Evolutionary conservation across 1,139 yeast species (phyloP), one percentile per base, ranked within the genome.

Genomic region (Zygosaccharomyces sapae): DNA sequence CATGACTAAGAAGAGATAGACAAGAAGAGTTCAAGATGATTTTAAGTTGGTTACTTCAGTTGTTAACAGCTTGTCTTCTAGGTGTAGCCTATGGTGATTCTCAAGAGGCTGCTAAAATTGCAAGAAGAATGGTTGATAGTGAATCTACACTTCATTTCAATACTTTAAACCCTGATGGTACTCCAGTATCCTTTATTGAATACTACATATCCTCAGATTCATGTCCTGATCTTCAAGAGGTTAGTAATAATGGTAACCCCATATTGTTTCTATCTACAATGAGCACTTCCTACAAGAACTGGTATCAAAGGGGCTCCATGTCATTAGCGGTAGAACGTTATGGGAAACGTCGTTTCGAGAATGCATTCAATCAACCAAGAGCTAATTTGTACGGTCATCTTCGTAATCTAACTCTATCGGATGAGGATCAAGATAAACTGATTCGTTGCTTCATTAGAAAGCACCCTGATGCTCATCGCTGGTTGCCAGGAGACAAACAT

Each of bases 131-230:
- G 45, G 79, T 83, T 37, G 58, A 62, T 41, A 65, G 82, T 50
- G 86, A 82, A 57, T 75, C 83, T 0, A 65, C 79, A 35, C 72
- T 75, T 22, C 80, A 80, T 54, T 70, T 83, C 48, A 78, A 76
- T 56, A 76, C 83, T 2, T 53, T 77, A 2, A 61, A 61, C 20
- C 61, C 67, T 33, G 52, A 64, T 8, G 72, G 72, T 2, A 54
- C 69, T 13, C 92, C 95, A 1, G 80, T 80, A 2, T 81, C 90
- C 1, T 77, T 80, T 47, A 73, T 83, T 63, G 95, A 86, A 66
- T 86, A 86, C 66, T 83, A 83, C 58, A 53, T 58, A 29, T 54
- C 61, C 5, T 52, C 60, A 3, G 61, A 59, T 42, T 40, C 41
- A 16, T 55, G 58, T 36, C 33, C 45, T 9, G 51, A 40, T 3